Percentiles rank a stretch among this genome's conserved stretches.
phyloP scores from a whole-genome alignment of 139 green algal species.

The Chlorella sp. region DNA sequence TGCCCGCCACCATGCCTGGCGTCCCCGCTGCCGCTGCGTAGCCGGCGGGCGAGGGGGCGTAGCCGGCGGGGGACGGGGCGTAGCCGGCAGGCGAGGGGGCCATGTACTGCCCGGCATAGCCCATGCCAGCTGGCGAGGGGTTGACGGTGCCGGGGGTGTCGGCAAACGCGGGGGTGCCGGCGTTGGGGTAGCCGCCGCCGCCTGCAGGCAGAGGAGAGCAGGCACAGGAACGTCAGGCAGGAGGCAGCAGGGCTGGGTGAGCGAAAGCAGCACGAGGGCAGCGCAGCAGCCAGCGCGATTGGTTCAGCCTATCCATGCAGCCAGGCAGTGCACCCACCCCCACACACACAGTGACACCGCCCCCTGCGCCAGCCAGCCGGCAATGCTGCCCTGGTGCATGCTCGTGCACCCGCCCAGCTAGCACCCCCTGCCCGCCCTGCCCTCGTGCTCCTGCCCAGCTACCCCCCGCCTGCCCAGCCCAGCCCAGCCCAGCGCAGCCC shows the following conservation, averaged over 20 bases:
- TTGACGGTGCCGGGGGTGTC: slow-evolving; percentile 34
- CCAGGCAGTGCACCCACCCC: too few relatives aligned
- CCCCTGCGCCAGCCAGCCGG: too few relatives aligned
- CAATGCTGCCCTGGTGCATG: too few relatives aligned
- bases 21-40: slow-evolving; percentile 8
- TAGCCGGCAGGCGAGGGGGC: not conserved
- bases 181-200: slow-evolving; percentile 28
- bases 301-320: too few relatives aligned
- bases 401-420: too few relatives aligned
- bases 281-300: too few relatives aligned
- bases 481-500: not conserved
- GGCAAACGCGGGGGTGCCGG: slow-evolving; percentile 33
- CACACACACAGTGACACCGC: too few relatives aligned
- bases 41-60: slow-evolving; percentile 10
- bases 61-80: not conserved
- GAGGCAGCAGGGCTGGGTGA: not conserved
- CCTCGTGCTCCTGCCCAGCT: too few relatives aligned
- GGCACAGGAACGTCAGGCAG: too few relatives aligned
- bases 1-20: not conserved
- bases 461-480: too few relatives aligned
- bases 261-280: not conserved
- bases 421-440: too few relatives aligned
- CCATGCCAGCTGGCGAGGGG: slow-evolving; percentile 23
- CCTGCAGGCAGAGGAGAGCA: not conserved
- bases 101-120: slow-evolving; percentile 18